phyloP scores from a whole-genome alignment of 2,329 filamentous ascomycete species.

The Hymenoscyphus infarciens region DNA sequence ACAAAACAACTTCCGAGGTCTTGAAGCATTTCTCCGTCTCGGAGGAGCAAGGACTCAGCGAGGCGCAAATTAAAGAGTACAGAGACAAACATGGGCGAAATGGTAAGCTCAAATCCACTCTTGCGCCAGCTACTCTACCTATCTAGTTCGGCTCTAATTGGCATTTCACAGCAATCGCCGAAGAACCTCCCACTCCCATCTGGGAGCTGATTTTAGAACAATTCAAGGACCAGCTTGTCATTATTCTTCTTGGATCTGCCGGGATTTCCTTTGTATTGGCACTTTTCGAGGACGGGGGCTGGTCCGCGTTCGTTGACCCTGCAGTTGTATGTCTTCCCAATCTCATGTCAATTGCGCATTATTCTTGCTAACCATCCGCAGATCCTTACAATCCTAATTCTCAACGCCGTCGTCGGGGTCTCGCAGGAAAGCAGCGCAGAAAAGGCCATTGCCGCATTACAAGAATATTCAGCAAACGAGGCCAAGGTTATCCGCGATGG shows the following conservation, averaged over 20 bases:
- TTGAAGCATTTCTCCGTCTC: constrained; percentile 57
- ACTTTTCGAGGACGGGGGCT: constrained; percentile 89
- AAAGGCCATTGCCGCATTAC: constrained; percentile 94
- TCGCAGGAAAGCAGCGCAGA: constrained; percentile 98
- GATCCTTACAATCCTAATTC: constrained; percentile 94
- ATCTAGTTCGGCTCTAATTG: constrained; percentile 16
- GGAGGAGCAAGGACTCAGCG: constrained; percentile 51
- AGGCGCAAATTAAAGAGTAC: constrained; percentile 54
- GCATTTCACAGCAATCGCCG: constrained; percentile 57
- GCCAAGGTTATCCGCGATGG: constrained; percentile 85
- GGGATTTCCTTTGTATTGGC: constrained; percentile 91
- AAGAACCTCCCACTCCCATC: constrained; percentile 91
- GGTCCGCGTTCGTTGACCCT: constrained; percentile 96
- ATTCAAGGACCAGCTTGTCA: constrained; percentile 97
- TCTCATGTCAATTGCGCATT: neutral
- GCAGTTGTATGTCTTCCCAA: constrained; percentile 66
- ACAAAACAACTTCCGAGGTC: constrained; percentile 54
- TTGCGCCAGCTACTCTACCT: neutral
- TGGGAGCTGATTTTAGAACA: constrained; percentile 98
- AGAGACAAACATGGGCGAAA: constrained; percentile 62
- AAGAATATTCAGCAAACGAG: constrained; percentile 98
- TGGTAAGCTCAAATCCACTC: constrained; percentile 44
- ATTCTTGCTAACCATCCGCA: constrained; percentile 37
- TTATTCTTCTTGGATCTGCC: constrained; percentile 90
- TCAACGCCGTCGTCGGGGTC: constrained; percentile 95